Evolutionary conservation across 2,329 filamentous ascomycete genomes (phyloP), one percentile per base, ranked within the genome.

Genomic region (Diaporthe nobilis): DNA sequence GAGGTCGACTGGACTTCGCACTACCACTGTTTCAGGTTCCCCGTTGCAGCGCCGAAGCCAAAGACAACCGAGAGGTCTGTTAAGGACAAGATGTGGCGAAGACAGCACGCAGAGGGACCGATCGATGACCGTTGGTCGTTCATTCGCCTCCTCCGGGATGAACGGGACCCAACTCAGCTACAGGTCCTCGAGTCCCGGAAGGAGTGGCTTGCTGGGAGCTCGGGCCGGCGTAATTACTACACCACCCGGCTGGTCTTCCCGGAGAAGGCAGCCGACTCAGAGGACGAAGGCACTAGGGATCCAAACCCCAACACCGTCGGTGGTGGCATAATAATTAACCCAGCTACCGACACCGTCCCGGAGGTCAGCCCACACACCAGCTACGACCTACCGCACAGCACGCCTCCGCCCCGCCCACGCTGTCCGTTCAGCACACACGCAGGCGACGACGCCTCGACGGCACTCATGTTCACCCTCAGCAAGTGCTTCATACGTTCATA

Each of bases 61-160:
- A 81, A 81, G 1, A 81, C 80, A 10, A 78, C 87, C n/a, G 84
- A 88, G 77, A 81, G 82, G 49, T 84, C 85, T 77, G 84, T 85
- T n/a, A 86, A 87, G 73, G 80, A 82, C 58, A 84, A 85, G 28
- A 87, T 92, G 60, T 95, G 92, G 89, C 87, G 93, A 10, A 89
- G 93, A 22, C 87, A 93, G 68, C 92, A 94, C 78, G 85, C 85
- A 39, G 93, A 95, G 81, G 94, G 94, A 0, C 90, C 92, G 0
- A 91, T 95, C 22, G 93, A 95, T 78, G 92, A 95, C 79, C 89
- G 92, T 3, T 96, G 94, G 93, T 93, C 90, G 0, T 90, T 91
- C 75, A 84, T 96, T 4, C 88, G 88, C 5, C 84, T 95, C 1
- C 88, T 90, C 39, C 86, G 85, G 47, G 90, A 94, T 75, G 91